These are phyloP conservation scores for Xanthoconium stramineum DNA, from an alignment of 768 basidiomycete species.

Conservation along the genomic window DNA sequence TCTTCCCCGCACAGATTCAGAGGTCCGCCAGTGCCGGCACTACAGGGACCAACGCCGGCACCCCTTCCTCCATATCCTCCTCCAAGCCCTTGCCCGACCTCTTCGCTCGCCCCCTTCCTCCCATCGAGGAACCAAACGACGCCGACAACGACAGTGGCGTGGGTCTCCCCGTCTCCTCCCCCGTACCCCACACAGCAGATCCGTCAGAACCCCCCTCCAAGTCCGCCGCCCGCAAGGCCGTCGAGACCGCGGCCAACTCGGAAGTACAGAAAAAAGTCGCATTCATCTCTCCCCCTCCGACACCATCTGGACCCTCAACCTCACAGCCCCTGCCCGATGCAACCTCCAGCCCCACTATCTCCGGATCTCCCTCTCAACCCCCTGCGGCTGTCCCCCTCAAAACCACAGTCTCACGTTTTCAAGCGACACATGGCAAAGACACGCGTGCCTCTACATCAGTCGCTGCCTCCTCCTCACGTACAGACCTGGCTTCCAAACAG, in stretches of 20 bases:
- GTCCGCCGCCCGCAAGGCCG: conserved; percentile 36
- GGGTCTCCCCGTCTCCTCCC: conserved; percentile 34
- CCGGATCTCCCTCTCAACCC: conserved; percentile 29
- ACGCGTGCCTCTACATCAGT: conserved; percentile 62
- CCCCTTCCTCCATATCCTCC: conserved; percentile 46
- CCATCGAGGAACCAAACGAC: conserved; percentile 41
- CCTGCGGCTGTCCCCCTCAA: conserved; percentile 41
- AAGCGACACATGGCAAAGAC: conserved; percentile 69
- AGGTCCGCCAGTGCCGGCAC: conserved; percentile 29
- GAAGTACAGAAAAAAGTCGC: conserved; percentile 84
- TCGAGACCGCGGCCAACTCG: conserved; percentile 29
- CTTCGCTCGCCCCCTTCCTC: conserved; percentile 45
- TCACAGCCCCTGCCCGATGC: conserved; percentile 54
- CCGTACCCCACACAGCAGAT: conserved; percentile 25
- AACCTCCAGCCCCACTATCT: conserved; percentile 33
- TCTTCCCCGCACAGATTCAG: conserved; percentile 25
- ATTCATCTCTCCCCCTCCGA: conserved; percentile 79
- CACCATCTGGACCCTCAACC: conserved; percentile 47
- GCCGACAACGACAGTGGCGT: conserved; percentile 35
- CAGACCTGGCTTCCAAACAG: conserved; percentile 51
- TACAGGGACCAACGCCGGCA: conserved; percentile 34
- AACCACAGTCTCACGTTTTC: conserved; percentile 74
- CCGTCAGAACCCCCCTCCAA: conserved; percentile 24
- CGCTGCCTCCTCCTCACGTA: conserved; percentile 58
- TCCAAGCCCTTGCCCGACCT: conserved; percentile 76